Conservation (phyloP, 2,329 filamentous ascomycete species). For the Diaporthe nobilis region DNA sequence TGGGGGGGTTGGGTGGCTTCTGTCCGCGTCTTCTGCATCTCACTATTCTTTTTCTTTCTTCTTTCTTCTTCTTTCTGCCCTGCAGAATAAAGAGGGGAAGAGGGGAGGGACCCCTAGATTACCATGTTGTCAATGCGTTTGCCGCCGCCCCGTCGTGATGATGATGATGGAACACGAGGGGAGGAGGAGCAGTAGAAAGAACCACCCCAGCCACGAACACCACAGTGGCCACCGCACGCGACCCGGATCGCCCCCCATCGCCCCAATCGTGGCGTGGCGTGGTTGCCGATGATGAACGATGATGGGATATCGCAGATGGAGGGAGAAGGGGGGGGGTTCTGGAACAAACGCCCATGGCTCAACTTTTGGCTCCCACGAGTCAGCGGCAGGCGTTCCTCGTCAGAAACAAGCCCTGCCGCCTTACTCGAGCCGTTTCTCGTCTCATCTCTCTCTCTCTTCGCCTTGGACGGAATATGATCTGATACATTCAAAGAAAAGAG, state of each 20-base stretch:
- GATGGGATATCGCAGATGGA: neutral
- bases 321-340: neutral
- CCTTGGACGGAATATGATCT: neutral
- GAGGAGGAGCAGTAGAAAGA: neutral
- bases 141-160: neutral
- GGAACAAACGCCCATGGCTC: neutral
- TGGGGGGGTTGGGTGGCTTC: neutral
- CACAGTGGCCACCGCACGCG: neutral
- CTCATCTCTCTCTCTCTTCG: neutral
- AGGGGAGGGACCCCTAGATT: neutral
- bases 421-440: neutral
- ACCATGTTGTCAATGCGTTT: neutral
- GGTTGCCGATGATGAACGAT: neutral
- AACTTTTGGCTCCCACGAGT: neutral
- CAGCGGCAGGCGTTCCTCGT: neutral
- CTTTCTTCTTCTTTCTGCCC: neutral
- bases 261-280: conserved; percentile 2
- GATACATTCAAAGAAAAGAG: neutral
- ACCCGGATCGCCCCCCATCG: neutral
- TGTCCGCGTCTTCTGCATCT: conserved; percentile 2
- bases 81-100: conserved; percentile 24
- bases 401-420: neutral
- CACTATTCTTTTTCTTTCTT: neutral
- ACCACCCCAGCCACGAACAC: neutral
- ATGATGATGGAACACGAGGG: neutral